phyloP scores from a whole-genome alignment of 176 grass and related monocot genomes.

The Zea luxurians region DNA sequence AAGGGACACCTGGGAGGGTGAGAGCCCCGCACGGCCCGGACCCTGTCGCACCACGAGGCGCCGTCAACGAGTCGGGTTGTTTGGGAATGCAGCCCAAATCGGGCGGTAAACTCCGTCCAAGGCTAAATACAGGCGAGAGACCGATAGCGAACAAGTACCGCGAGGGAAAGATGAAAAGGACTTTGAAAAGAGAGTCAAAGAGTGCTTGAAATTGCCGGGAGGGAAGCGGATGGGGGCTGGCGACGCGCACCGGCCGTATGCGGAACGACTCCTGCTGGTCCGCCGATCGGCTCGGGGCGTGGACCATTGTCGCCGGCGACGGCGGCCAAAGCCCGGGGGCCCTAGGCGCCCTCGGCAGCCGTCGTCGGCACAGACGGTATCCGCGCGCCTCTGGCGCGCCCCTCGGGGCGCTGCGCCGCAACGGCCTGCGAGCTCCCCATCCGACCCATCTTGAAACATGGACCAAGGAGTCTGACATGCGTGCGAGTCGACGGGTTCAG shows the following conservation, averaged over 20 bases:
- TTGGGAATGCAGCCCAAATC: slow-evolving; percentile 60
- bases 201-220: slow-evolving; percentile 63
- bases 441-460: no score
- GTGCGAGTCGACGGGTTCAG: no score
- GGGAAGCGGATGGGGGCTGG: slow-evolving; percentile 60
- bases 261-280: neutral
- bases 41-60: slow-evolving; percentile 8
- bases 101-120: neutral
- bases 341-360: no score
- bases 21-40: slow-evolving; percentile 48
- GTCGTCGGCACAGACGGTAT: no score
- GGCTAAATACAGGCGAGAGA: slow-evolving; percentile 33
- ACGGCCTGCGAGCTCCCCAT: no score
- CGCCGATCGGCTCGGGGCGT: neutral
- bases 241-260: slow-evolving; percentile 47
- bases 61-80: slow-evolving; percentile 50
- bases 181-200: slow-evolving; percentile 79
- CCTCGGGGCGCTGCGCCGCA: no score
- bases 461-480: no score
- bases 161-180: slow-evolving; percentile 70
- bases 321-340: no score
- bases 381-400: no score
- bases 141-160: slow-evolving; percentile 65
- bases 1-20: slow-evolving; percentile 50
- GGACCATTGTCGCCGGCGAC: neutral